Base-by-base conservation (phyloP, 495 filamentous ascomycete genomes). In the Hypomontagnella monticulosa region DNA sequence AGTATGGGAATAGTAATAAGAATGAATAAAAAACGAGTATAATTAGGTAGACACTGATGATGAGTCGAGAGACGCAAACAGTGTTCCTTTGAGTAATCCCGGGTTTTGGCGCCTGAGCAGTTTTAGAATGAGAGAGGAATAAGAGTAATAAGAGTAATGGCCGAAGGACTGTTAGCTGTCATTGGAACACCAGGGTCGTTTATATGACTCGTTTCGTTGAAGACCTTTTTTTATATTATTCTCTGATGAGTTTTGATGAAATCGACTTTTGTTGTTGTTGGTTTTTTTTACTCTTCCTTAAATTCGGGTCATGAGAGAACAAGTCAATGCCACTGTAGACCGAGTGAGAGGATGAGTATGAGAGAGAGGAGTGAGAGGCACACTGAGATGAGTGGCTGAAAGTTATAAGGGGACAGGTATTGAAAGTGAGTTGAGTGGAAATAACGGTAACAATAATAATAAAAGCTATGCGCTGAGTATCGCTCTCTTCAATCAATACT, bases 241-340 rank as follows among this genome's bases (percentile, higher is more conserved):
- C 46, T 52, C 14, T 42, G 19, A 50, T 16, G n/a, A 38, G 36
- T 15, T 32, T 8, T 55, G 15, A 57, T 18, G n/a, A 43, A 54
- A 54, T 52, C 23, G 48, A 44, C 9, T 49, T 11, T 36, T 41
- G 10, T 58, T n/a, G n/a, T n/a, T n/a, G n/a, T n/a, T n/a, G n/a
- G n/a, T n/a, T n/a, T 10, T 34, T 46, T 34, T 41, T 43, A 33
- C 47, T 53, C 19, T 60, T 58, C 60, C 50, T 55, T 60, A 66
- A 66, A 72, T 72, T 67, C 73, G 71, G 72, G 72, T 77, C 77
- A 73, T 72, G 72, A 72, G 69, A 71, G 74, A 67, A 74, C 79
- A 80, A 80, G 74, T 80, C 71, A 81, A 80, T 81, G 79, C 78
- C 75, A 73, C 79, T 70, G 63, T 53, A 56, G 69, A 66, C 68